phyloP scores from a whole-genome alignment of 768 basidiomycete genomes.

The Trametes meyenii region DNA sequence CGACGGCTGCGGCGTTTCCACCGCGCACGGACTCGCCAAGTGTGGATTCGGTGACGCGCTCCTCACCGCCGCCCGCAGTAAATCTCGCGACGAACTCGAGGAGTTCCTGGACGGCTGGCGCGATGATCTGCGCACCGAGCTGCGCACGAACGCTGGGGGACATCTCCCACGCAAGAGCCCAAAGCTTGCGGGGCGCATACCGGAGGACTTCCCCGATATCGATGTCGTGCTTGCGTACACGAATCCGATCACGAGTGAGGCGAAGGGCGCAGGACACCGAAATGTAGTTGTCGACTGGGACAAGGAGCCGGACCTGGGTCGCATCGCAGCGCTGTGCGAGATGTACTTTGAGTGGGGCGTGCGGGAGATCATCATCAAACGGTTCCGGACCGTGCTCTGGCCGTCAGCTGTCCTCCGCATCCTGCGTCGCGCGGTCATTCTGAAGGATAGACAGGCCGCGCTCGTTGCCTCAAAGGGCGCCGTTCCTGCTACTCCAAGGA shows the following conservation, averaged over 20 bases:
- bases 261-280: constrained; percentile 22
- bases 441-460: constrained; percentile 41
- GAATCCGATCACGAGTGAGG: constrained; percentile 72
- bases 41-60: constrained; percentile 80
- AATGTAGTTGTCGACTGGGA: constrained; percentile 47
- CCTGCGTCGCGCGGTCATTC: constrained; percentile 63
- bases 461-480: background rate
- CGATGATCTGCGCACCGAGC: constrained; percentile 58
- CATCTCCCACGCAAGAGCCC: constrained; percentile 65
- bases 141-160: constrained; percentile 69
- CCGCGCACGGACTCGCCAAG: constrained; percentile 76
- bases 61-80: constrained; percentile 56
- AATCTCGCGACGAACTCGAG: constrained; percentile 45
- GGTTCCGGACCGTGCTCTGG: constrained; percentile 85
- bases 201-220: constrained; percentile 69
- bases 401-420: constrained; percentile 70
- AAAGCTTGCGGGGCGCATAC: constrained; percentile 63
- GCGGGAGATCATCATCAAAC: constrained; percentile 77
- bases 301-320: constrained; percentile 66
- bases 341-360: constrained; percentile 93
- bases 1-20: constrained; percentile 66
- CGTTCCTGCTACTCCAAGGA: constrained; percentile 44
- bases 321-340: constrained; percentile 81
- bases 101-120: constrained; percentile 68
- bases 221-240: constrained; percentile 79